Evolutionary conservation across 306 rosid genomes (phyloP).

Genomic region (Sphenostylis stenocarpa): DNA sequence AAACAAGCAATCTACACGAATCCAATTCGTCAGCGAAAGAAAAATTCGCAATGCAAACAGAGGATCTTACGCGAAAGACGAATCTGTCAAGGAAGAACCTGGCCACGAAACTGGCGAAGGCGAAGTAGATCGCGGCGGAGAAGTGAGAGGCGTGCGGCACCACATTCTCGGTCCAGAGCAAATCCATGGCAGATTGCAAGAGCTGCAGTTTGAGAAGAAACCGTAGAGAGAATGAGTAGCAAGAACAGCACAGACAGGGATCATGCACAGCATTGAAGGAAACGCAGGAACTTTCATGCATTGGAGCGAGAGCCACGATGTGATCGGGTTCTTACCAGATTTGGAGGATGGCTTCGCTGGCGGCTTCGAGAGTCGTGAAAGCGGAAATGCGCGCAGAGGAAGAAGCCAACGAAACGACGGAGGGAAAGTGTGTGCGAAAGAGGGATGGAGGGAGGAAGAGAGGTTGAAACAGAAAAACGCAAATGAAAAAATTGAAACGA

Average conservation of each 20-base stretch:
- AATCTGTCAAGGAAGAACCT: conserved; percentile 70
- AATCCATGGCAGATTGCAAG: conserved; percentile 44
- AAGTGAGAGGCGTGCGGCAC: conserved; percentile 58
- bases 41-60: not conserved
- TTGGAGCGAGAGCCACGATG: not conserved
- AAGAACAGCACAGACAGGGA: not conserved
- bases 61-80: conserved; percentile 73
- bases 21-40: not conserved
- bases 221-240: conserved; percentile 30
- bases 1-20: not conserved
- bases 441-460: not conserved
- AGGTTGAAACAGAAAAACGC: conserved; percentile 24
- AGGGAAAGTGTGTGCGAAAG: conserved; percentile 26
- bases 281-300: not conserved
- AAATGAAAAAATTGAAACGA: not conserved
- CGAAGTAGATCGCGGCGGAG: conserved; percentile 61
- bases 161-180: conserved; percentile 46
- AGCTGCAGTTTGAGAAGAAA: conserved; percentile 33
- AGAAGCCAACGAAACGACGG: not conserved
- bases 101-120: conserved; percentile 49
- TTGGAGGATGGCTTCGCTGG: not conserved
- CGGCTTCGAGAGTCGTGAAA: not conserved
- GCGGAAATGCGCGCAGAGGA: not conserved
- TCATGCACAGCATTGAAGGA: conserved; percentile 28
- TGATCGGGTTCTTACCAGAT: conserved; percentile 41